Evolutionary conservation across 2,329 filamentous ascomycete genomes (phyloP).

Genomic region (Trichoderma sp.): DNA sequence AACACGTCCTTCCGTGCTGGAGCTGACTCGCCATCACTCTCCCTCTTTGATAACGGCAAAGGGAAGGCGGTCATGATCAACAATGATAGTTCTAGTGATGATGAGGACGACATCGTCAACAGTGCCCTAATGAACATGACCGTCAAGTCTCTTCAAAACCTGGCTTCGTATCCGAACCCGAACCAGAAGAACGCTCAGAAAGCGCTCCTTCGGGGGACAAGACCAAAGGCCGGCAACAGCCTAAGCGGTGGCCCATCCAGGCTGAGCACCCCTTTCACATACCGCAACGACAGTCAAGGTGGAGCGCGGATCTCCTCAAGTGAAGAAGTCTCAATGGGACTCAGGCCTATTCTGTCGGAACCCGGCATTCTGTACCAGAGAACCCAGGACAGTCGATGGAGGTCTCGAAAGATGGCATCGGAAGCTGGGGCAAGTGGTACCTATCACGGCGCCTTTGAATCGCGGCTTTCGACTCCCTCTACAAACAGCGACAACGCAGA

Average conservation of each 20-base stretch:
- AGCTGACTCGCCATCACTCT: not conserved
- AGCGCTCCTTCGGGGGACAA: conserved; percentile 39
- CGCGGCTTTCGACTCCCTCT: conserved; percentile 18
- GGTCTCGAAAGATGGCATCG: not conserved
- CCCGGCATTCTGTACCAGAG: conserved; percentile 11
- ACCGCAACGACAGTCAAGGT: not conserved
- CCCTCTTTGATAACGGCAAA: not conserved
- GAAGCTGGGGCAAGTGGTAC: not conserved
- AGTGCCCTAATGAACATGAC: conserved; percentile 40
- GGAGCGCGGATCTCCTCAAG: not conserved
- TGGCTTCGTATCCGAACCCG: conserved; percentile 57
- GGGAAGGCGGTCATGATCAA: not conserved
- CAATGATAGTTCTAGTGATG: conserved; percentile 25
- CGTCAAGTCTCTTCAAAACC: conserved; percentile 50
- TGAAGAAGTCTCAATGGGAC: not conserved
- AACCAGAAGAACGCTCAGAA: conserved; percentile 52
- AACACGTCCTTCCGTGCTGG: conserved; percentile 27
- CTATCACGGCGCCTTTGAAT: not conserved
- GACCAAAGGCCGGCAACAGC: conserved; percentile 24
- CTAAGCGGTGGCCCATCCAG: not conserved
- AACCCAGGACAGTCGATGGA: conserved; percentile 6
- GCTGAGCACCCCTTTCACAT: not conserved
- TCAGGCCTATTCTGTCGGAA: conserved; percentile 21
- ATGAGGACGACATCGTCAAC: conserved; percentile 31
- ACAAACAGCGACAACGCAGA: conserved; percentile 23